A percentile compares a stretch with the other conserved stretches of the same genome.
phyloP scores from a whole-genome alignment of 306 rosid genomes.

The Trifolium pratense region DNA sequence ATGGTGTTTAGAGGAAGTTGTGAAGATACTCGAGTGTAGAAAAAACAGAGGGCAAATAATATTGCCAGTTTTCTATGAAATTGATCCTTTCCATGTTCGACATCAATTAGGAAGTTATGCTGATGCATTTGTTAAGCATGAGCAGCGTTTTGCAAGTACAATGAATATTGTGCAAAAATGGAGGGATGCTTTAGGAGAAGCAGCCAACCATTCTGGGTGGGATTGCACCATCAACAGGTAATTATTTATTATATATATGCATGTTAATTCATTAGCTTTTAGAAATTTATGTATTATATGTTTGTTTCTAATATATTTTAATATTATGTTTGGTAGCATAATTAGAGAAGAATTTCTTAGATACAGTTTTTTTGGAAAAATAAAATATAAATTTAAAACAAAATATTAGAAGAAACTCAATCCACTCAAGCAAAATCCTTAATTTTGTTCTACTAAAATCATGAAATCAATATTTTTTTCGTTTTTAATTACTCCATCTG shows the following conservation, averaged over 20 bases:
- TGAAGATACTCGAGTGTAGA: conserved; percentile 42
- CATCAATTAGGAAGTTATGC: conserved; percentile 25
- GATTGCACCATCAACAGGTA: conserved; percentile 22
- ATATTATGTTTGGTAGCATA: too few species aligned
- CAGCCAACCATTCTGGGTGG: conserved; percentile 28
- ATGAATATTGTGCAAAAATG: conserved; percentile 1
- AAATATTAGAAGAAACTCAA: too few species aligned
- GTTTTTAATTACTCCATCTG: too few species aligned
- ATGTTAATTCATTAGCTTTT: too few species aligned
- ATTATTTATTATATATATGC: neutral
- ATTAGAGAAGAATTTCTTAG: too few species aligned
- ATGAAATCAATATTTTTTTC: too few species aligned
- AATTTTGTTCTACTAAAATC: too few species aligned
- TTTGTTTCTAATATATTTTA: too few species aligned
- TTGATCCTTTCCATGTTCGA: conserved; percentile 31
- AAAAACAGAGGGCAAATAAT: conserved; percentile 22
- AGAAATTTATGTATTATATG: too few species aligned
- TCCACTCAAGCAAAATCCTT: too few species aligned
- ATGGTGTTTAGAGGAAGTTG: conserved; percentile 44
- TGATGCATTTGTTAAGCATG: conserved; percentile 1
- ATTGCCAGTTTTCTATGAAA: conserved; percentile 43
- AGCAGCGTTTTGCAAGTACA: neutral
- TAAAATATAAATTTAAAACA: too few species aligned
- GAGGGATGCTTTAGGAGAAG: conserved; percentile 20
- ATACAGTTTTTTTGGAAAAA: too few species aligned